A percentile compares a stretch with the other conserved stretches of the same genome.
phyloP scores from a whole-genome alignment of 495 filamentous ascomycete genomes.

The Penicillium silybi region DNA sequence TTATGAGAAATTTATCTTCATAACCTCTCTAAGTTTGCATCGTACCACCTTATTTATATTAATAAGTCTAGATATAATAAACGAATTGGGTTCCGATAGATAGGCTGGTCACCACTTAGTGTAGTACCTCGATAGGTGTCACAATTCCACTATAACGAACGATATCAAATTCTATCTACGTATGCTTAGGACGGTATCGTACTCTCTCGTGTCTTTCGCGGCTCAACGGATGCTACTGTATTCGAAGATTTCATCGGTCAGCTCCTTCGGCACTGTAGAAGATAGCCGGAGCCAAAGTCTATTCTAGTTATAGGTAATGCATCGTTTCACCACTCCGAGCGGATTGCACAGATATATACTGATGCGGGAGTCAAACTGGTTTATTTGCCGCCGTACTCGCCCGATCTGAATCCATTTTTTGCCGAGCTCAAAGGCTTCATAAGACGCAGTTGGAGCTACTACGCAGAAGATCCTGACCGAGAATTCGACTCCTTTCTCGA shows the following conservation, averaged over 20 bases:
- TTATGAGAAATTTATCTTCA: background rate
- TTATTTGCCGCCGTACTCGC: conserved; percentile 3
- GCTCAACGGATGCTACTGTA: conserved; percentile 25
- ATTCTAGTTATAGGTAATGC: too few species aligned
- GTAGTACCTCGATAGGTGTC: background rate
- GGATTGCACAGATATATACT: too few species aligned
- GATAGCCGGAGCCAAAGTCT: background rate
- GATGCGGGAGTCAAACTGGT: too few species aligned
- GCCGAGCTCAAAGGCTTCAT: too few species aligned
- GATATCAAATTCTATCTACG: conserved; percentile 34
- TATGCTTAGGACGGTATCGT: conserved; percentile 32
- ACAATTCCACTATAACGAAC: conserved; percentile 18
- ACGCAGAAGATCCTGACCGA: too few species aligned
- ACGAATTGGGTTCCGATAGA: background rate
- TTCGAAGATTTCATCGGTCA: conserved; percentile 37
- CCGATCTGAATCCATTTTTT: conserved; percentile 13
- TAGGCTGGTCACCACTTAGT: background rate
- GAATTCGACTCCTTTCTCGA: too few species aligned
- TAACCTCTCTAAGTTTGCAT: background rate
- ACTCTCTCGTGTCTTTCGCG: conserved; percentile 24
- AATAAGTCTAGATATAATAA: background rate
- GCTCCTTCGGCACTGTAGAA: conserved; percentile 6
- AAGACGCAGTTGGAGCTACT: too few species aligned
- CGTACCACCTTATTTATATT: background rate
- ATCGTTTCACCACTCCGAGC: too few species aligned